Conservation (phyloP, 228 moss, liverwort and hornwort species). For the Sphagnum fallax region DNA sequence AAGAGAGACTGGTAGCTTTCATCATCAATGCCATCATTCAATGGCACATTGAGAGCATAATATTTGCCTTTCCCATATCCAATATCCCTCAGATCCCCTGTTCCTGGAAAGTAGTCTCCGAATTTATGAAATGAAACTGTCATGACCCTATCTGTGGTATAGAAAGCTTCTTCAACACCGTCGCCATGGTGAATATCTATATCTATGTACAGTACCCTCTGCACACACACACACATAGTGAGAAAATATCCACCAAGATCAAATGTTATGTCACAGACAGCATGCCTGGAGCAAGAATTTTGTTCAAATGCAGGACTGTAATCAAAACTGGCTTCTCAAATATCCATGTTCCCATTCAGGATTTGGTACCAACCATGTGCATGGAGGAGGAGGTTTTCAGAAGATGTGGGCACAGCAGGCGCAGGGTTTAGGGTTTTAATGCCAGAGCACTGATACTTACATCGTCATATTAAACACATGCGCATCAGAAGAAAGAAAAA, state of each 20-base stretch:
- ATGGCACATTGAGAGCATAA: conserved; percentile 82
- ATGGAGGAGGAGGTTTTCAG: too few species aligned
- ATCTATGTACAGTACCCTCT: conserved; percentile 90
- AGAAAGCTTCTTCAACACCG: conserved; percentile 97
- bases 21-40: conserved; percentile 92
- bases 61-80: conserved; percentile 79
- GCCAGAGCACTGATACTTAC: too few species aligned
- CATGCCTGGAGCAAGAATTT: not conserved
- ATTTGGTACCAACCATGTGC: too few species aligned
- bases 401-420: too few species aligned
- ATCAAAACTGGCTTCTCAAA: not conserved
- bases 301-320: not conserved
- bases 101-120: conserved; percentile 92
- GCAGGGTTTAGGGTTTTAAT: too few species aligned
- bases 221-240: conserved; percentile 4
- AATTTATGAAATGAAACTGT: conserved; percentile 94
- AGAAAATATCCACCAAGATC: not conserved
- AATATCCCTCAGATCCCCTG: conserved; percentile 78
- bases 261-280: not conserved
- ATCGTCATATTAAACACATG: too few species aligned
- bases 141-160: conserved; percentile 90
- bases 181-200: conserved; percentile 97
- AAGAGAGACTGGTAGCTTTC: conserved; percentile 86
- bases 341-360: too few species aligned
- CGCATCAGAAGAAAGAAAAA: too few species aligned